phyloP scores from a whole-genome alignment of 257 asterid species.

The Lavandula angustifolia region DNA sequence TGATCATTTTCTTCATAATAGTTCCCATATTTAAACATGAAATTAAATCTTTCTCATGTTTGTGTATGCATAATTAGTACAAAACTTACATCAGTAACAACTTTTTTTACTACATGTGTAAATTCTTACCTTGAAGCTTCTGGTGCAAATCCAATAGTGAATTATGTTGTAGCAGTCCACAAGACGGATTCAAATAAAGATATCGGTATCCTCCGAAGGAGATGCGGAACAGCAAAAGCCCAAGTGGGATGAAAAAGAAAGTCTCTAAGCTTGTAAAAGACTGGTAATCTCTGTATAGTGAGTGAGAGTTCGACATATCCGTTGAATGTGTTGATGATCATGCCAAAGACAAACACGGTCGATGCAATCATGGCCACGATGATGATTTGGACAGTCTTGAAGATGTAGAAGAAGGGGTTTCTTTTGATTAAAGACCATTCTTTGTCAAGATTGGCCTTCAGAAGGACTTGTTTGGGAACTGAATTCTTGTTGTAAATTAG shows the following conservation, averaged over 20 bases:
- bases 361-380: slow-evolving; percentile 61
- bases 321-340: slow-evolving; percentile 62
- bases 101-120: neutral
- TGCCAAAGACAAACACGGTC: slow-evolving; percentile 59
- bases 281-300: slow-evolving; percentile 70
- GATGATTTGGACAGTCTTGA: slow-evolving; percentile 64
- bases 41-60: neutral
- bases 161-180: slow-evolving; percentile 58
- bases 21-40: neutral
- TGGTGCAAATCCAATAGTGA: slow-evolving; percentile 71
- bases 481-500: slow-evolving; percentile 49
- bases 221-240: slow-evolving; percentile 63
- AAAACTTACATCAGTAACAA: too few species aligned
- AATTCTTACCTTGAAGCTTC: slow-evolving; percentile 62
- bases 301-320: slow-evolving; percentile 65
- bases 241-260: slow-evolving; percentile 73
- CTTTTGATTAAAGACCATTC: slow-evolving; percentile 77
- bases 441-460: slow-evolving; percentile 56
- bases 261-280: slow-evolving; percentile 70
- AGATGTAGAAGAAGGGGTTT: slow-evolving; percentile 63
- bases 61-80: too few species aligned
- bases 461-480: slow-evolving; percentile 54
- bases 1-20: neutral
- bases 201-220: slow-evolving; percentile 61
- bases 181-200: slow-evolving; percentile 57